Evolutionary conservation across 1,139 yeast genomes (phyloP), one percentile per base, ranked within the genome.

Genomic region (Candida mesenterica): DNA sequence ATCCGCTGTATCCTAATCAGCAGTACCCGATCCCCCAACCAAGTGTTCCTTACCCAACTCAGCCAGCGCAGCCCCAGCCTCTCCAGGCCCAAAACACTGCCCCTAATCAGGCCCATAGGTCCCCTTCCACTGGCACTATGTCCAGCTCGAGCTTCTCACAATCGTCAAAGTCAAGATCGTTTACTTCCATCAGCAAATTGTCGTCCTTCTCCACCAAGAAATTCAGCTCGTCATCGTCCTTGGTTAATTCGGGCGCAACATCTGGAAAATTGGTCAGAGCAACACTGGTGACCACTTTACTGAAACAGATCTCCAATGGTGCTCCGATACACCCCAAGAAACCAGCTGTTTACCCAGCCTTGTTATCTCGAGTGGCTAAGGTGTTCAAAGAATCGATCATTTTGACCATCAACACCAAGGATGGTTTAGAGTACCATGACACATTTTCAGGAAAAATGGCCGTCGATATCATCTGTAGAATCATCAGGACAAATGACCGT

Each of bases 371-470:
- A 39, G 97, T 94, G 9, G 95, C 97, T 1, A 75, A 74, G 18
- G 76, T 79, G 15, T 89, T 92, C 57, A 77, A 82, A 45, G 88
- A 84, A 45, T 68, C 81, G 19, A 75, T 89, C 28, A 75, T 77
- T 18, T 59, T 87, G 19, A 84, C 92, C 2, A 89, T 89, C 42
- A 80, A 87, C 48, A 83, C 85, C 52, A 92, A 92, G 54, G 94
- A 90, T 62, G 97, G 96, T n/a, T 74, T 92, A 49, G 87, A 92
- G 43, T 90, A 90, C 61, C 87, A 94, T 55, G 95, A 90, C 54
- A 84, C 97, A 0, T 94, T 94, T 55, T 85, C 96, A 0, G 99
- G 99, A 15, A 75, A 87, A 24, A 94, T 87, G 64, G 96, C 97
- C 0, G 96, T 92, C 31, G 97, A 89, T 59, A 75, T 84, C 17